These are phyloP conservation scores for Colletotrichum musae DNA, from an alignment of 2,329 filamentous ascomycete species.

Conservation along the genomic window DNA sequence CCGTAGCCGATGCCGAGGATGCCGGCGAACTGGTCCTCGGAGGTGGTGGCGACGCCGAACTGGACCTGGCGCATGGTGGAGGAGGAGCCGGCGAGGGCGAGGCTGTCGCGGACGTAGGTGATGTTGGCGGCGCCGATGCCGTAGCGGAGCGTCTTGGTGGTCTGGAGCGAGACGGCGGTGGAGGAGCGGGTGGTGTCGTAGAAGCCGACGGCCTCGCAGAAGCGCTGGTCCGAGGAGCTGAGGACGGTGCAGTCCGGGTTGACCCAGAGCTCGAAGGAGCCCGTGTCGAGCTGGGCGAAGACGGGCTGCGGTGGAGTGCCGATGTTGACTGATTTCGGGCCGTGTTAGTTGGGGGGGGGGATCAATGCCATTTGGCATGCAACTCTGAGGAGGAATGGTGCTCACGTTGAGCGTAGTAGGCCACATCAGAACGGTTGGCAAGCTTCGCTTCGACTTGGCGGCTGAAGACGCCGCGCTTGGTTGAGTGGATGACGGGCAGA, in stretches of 20 bases:
- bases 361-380: no score
- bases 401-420: constrained; percentile 66
- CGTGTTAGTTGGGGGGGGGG: no score
- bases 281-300: constrained; percentile 71
- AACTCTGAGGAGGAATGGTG: not conserved
- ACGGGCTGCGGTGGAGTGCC: constrained; percentile 69
- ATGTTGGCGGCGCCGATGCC: constrained; percentile 67
- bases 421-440: constrained; percentile 66
- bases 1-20: constrained; percentile 85
- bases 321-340: constrained; percentile 55
- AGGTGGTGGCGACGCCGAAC: constrained; percentile 74
- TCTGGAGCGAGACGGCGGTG: constrained; percentile 50
- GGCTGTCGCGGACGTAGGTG: constrained; percentile 63
- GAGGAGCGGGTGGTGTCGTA: constrained; percentile 61
- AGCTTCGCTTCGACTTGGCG: constrained; percentile 61
- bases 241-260: constrained; percentile 72
- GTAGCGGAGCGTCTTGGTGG: constrained; percentile 61
- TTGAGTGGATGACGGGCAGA: constrained; percentile 49
- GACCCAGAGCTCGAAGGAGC: constrained; percentile 73
- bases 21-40: constrained; percentile 63
- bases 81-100: constrained; percentile 57
- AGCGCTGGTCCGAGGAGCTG: constrained; percentile 54
- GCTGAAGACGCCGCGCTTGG: constrained; percentile 52
- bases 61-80: constrained; percentile 66
- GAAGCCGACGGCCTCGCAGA: constrained; percentile 61